Percentiles rank a stretch among this genome's conserved stretches.
Evolutionary conservation across 208 protist species (phyloP).

Genomic region (Wallacemonas sp.): DNA sequence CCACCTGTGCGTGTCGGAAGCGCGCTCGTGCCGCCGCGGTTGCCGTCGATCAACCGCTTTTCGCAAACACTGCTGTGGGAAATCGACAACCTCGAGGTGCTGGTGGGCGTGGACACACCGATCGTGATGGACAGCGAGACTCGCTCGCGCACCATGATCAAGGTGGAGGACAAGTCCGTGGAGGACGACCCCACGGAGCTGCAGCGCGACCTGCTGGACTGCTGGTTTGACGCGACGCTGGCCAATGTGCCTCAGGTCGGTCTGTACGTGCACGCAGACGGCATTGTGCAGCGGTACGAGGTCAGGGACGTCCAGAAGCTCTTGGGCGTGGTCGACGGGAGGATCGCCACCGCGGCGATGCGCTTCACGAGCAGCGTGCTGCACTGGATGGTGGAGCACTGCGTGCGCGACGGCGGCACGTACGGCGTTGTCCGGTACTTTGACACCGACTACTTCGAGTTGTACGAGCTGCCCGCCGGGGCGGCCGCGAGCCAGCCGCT

Average conservation of each 20-base stretch:
- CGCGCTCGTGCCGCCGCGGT: constrained; percentile 19
- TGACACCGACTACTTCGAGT: constrained; percentile 51
- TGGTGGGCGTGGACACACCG: constrained; percentile 83
- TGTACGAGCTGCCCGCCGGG: constrained; percentile 64
- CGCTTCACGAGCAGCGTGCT: constrained; percentile 79
- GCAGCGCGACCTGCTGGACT: constrained; percentile 58
- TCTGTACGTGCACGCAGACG: constrained; percentile 77
- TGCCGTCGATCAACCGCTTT: constrained; percentile 43
- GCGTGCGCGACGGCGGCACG: constrained; percentile 56
- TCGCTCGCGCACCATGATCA: constrained; percentile 51
- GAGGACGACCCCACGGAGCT: constrained; percentile 32
- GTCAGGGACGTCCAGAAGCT: constrained; percentile 74
- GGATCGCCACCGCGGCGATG: constrained; percentile 77
- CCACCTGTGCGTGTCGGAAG: constrained; percentile 37
- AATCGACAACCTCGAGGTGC: constrained; percentile 68
- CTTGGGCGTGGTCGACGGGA: constrained; percentile 57
- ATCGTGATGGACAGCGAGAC: constrained; percentile 56
- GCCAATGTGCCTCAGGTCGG: constrained; percentile 81
- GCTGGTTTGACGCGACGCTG: constrained; percentile 86
- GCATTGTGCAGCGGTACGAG: constrained; percentile 73
- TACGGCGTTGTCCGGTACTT: constrained; percentile 71
- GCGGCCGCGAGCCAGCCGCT: constrained; percentile 4
- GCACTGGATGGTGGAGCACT: constrained; percentile 73
- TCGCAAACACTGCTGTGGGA: constrained; percentile 74
- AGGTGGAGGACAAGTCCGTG: constrained; percentile 43